Evolutionary conservation across 2,329 filamentous ascomycete species (phyloP), one percentile per base, ranked within the genome.

Genomic region (Pyrenochaeta sp.): DNA sequence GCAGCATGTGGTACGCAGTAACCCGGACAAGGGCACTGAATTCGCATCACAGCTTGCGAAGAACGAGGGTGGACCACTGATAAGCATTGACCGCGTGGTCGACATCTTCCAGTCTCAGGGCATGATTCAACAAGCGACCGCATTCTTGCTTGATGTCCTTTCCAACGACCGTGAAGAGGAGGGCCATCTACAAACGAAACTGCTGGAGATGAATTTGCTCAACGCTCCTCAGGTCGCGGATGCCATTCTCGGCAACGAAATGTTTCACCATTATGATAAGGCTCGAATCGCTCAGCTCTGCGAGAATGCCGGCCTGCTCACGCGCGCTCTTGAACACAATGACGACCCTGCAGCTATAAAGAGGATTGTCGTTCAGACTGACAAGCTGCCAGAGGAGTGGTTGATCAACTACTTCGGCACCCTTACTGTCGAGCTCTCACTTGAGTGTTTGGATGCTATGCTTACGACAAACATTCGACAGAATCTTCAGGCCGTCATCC

Each of bases 61-160:
- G 77, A 90, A 95, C 69, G 92, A 96, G 74, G 88, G 89, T 59
- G 93, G 92, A 27, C 90, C 93, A 25, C 82, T 97, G 58, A 90
- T 99, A 66, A 95, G 98, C 70, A 88, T 98, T 56, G 92, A 97
- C 75, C 92, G 94, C 46, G 93, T 97, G 25, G 92, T 97, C 48
- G 95, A 99, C 77, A 93, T 99, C 58, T 99, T 99, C 89, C 91
- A 97, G 79, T 93, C 93, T 9, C 95, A 99, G 79, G 93, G 93
- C 72, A 95, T 98, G 93, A 87, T 98, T 49, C 96, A 98, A 77
- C 93, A 97, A 79, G 94, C 94, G 7, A 99, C 96, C 2, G 93
- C 94, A n/a, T 99, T 99, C 86, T 82, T 99, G 50, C 86, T 99
- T 27, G 95, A 99, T 79, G 94, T 93, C 2, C 86, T 99, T 34